Base-by-base conservation (phyloP, 2,329 filamentous ascomycete genomes). In the Canariomyces notabilis region DNA sequence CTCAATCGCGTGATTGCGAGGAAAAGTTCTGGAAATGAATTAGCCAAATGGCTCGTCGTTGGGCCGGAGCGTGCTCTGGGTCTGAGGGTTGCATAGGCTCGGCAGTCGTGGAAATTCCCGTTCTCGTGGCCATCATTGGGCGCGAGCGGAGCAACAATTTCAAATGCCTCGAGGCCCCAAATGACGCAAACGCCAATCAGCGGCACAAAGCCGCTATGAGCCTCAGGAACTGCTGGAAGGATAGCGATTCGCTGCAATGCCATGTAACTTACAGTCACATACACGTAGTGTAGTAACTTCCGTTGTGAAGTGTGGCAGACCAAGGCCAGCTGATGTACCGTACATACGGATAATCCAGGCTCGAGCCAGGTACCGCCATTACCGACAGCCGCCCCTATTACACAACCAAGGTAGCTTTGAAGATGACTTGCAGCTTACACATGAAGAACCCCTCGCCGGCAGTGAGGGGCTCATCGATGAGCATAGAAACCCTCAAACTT, bases 91-190 rank as follows among this genome's bases (percentile, higher is more conserved):
- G 34, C 47, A 45, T 42, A 36, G 34, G 32, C 18, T 32, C 36
- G 32, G 38, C 52, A 49, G 33, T n/a, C n/a, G n/a, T 23, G 44
- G 37, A 36, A 35, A 14, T 18, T 29, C 26, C 20, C 46, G 22
- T 39, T 37, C 42, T 38, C 40, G 46, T 29, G 18, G 31, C n/a
- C 18, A 36, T 51, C 37, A 58, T 56, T 57, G 54, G 53, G 41
- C 37, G 50, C 35, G 50, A 53, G 39, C 39, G 42, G 52, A 22
- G 42, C 37, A 54, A 44, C 44, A 54, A 55, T 55, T 52, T 55
- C 38, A 38, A 22, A 37, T 26, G 16, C 20, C 37, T 32, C 23
- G 19, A 6, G 26, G 4, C 9, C 9, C 26, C 26, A 20, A 29
- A 19, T 35, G 37, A 31, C 15, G 33, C 31, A 23, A 50, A 35